Percentiles rank a stretch among this genome's conserved stretches.
Evolutionary conservation across 2,329 filamentous ascomycete genomes (phyloP).

Genomic region (Pseudogymnoascus sp.): DNA sequence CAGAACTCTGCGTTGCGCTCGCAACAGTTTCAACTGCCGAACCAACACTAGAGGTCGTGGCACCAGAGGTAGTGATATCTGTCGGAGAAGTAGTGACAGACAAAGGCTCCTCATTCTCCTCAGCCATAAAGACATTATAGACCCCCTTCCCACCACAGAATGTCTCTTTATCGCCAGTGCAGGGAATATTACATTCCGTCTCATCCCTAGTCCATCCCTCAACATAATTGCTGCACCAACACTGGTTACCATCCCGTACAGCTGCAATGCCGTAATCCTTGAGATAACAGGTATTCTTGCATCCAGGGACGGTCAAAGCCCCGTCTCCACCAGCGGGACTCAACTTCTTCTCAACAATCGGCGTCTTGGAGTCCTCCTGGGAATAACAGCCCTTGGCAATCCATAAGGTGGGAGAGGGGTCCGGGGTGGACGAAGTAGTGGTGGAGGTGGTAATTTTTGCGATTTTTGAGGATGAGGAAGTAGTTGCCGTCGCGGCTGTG

Average conservation of each 20-base stretch:
- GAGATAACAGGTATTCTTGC: not conserved
- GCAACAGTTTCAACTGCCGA: no score
- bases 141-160: not conserved
- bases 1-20: no score
- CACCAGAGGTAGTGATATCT: not conserved
- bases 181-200: not conserved
- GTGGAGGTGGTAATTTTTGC: not conserved
- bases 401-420: not conserved
- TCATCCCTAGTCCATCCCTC: not conserved
- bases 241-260: not conserved
- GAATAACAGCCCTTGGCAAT: not conserved
- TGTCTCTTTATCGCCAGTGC: not conserved
- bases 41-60: no score
- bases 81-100: not conserved
- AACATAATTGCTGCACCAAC: not conserved
- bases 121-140: not conserved
- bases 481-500: not conserved
- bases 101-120: not conserved
- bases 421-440: not conserved
- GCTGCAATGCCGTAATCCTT: not conserved
- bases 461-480: not conserved
- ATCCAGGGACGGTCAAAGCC: not conserved
- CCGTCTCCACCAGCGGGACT: not conserved
- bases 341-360: not conserved
- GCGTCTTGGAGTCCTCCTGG: not conserved